phyloP scores from a whole-genome alignment of 1,284 basidiomycete genomes.

The Microstroma glucosiphilum region DNA sequence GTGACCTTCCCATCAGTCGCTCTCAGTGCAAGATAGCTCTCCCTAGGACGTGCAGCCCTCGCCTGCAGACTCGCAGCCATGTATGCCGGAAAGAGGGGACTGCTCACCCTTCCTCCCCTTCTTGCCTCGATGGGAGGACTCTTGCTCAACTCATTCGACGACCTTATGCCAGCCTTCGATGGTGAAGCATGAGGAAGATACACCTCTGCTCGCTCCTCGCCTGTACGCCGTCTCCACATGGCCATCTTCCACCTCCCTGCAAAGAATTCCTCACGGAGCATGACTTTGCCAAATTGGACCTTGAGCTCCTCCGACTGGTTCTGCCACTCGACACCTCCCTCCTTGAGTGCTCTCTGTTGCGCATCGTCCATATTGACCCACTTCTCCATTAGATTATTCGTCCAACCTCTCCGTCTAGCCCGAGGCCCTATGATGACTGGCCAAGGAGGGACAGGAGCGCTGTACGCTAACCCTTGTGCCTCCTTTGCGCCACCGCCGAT shows the following conservation, averaged over 20 bases:
- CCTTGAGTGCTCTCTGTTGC: neutral
- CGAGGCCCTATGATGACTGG: slow-evolving; percentile 1
- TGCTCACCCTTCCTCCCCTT: neutral
- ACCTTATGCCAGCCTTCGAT: too few species aligned
- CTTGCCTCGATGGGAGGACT: neutral
- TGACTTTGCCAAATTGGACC: slow-evolving; percentile 1
- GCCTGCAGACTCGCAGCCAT: neutral
- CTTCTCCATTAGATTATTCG: slow-evolving; percentile 7
- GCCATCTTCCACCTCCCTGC: neutral
- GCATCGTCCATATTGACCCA: slow-evolving; percentile 13
- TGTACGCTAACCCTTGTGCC: neutral
- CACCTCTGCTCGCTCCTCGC: neutral
- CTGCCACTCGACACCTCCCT: neutral
- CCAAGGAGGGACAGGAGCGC: slow-evolving; percentile 5
- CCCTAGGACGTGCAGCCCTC: neutral
- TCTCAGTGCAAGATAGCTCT: neutral
- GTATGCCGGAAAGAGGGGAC: slow-evolving; percentile 1
- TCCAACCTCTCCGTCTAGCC: neutral
- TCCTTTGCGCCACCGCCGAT: neutral
- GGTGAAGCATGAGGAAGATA: too few species aligned
- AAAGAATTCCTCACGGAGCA: neutral
- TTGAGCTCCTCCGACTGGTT: neutral
- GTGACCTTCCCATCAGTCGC: neutral
- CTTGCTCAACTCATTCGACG: too few species aligned
- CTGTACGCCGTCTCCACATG: neutral